Evolutionary conservation across 805 yeast genomes (phyloP), one percentile per base, ranked within the genome.

Genomic region (Yarrowia bubula): DNA sequence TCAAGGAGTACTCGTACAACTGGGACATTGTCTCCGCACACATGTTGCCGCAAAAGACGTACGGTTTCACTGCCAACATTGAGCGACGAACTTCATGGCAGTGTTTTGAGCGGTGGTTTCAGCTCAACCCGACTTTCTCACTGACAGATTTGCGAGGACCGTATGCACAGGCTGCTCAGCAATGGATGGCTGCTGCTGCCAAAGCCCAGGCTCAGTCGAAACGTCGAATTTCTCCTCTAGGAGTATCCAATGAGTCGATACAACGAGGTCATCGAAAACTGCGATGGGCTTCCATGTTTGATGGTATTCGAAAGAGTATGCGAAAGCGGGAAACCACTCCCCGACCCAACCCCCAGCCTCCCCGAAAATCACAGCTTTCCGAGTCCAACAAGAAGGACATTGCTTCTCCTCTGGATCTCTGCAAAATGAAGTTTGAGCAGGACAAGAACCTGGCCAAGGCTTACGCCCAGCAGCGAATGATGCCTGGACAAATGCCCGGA

Each of bases 41-140:
- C 72, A 78, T 95, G 74, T 82, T 88, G 50, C 82, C 87, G 1
- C 80, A 82, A 60, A 83, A 91, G 2, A 83, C 90, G 0, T 81
- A 85, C 68, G 84, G 87, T 13, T 92, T 90, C 74, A 83, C 86
- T 42, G 89, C 98, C 0, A 92, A 90, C 71, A 90, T 92, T 66
- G 98, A 95, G 75, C 84, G 98, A 71, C 83, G 99, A 71, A 95
- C 98, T 0, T 96, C 99, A 0, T 95, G 99, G 99, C 98, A 93
- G 74, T 93, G 98, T 74, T 95, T 95, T 78, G 99, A 95, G 75
- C 80, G 99, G 69, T 95, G 93, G 79, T 87, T 92, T 67, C 98
- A 93, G 77, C 80, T 95, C 69, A 91, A 90, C 71, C 97, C 93
- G 67, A 86, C 87, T 66, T 93, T 92, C 71, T 96, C 90, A 69